These are phyloP conservation scores for Nevesoporus exiguus DNA, from an alignment of 768 basidiomycete species.

Conservation along the genomic window DNA sequence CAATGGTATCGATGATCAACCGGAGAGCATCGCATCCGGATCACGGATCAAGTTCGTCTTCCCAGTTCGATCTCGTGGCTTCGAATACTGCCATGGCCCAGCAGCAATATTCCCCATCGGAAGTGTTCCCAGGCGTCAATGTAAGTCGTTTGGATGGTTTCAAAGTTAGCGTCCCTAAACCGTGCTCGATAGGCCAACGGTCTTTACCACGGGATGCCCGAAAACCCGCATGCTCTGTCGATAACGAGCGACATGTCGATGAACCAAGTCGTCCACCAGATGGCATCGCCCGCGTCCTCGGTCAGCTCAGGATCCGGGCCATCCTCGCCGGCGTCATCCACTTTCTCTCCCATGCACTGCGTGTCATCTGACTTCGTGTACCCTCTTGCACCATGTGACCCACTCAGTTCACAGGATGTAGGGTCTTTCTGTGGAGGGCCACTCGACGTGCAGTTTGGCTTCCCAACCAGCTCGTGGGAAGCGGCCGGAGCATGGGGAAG, in stretches of 20 bases:
- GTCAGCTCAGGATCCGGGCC: constrained; percentile 47
- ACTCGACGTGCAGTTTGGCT: constrained; percentile 29
- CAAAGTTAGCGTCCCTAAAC: constrained; percentile 6
- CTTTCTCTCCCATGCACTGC: constrained; percentile 44
- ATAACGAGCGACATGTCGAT: constrained; percentile 36
- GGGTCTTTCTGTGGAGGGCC: constrained; percentile 19
- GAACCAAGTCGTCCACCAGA: constrained; percentile 41
- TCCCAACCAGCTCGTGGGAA: constrained; percentile 33
- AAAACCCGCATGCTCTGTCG: constrained; percentile 42
- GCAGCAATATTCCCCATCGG: constrained; percentile 34
- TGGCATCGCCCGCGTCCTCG: constrained; percentile 51
- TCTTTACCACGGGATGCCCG: constrained; percentile 50
- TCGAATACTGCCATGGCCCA: constrained; percentile 40
- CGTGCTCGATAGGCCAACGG: constrained; percentile 40
- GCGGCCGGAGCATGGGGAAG: constrained; percentile 32
- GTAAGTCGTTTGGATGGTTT: constrained; percentile 33
- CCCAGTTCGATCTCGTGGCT: constrained; percentile 56
- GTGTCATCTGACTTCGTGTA: constrained; percentile 20
- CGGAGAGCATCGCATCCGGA: constrained; percentile 54
- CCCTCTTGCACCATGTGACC: constrained; percentile 18
- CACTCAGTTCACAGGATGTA: constrained; percentile 12
- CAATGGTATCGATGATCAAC: constrained; percentile 52
- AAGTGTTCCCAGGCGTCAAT: constrained; percentile 34
- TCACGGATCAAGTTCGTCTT: constrained; percentile 40
- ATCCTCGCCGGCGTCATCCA: constrained; percentile 45